Conservation (phyloP, 1,139 yeast species). For the Taphrina deformans region DNA sequence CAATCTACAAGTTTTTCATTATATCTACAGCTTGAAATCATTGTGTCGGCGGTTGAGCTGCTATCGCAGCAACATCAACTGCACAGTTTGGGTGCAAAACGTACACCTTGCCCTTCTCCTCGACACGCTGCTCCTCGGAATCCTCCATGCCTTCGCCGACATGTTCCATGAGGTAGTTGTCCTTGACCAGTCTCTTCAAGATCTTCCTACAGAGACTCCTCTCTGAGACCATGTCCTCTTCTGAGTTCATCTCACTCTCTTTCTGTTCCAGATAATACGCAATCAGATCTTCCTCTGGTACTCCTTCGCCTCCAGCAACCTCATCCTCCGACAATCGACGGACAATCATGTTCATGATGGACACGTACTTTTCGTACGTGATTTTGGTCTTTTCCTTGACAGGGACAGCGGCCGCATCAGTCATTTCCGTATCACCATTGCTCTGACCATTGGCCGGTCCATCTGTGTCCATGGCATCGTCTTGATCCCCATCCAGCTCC, state of each 20-base stretch:
- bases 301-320: slow-evolving; percentile 62
- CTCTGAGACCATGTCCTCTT: slow-evolving; percentile 70
- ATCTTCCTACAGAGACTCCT: slow-evolving; percentile 75
- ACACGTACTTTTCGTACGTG: slow-evolving; percentile 80
- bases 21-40: neutral
- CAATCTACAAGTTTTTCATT: too few species aligned
- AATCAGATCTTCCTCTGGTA: slow-evolving; percentile 67
- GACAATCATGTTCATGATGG: slow-evolving; percentile 78
- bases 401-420: slow-evolving; percentile 34
- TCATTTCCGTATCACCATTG: slow-evolving; percentile 35
- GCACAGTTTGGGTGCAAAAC: slow-evolving; percentile 32
- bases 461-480: slow-evolving; percentile 29
- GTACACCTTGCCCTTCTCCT: slow-evolving; percentile 20
- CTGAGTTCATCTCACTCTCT: slow-evolving; percentile 70
- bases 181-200: slow-evolving; percentile 77
- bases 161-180: slow-evolving; percentile 79
- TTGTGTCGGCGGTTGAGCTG: slow-evolving; percentile 14
- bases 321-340: slow-evolving; percentile 60
- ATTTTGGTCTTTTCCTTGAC: slow-evolving; percentile 54
- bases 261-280: slow-evolving; percentile 78
- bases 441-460: slow-evolving; percentile 36
- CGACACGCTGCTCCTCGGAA: slow-evolving; percentile 13
- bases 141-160: slow-evolving; percentile 49
- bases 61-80: slow-evolving; percentile 30
- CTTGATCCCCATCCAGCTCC: slow-evolving; percentile 37